phyloP scores from a whole-genome alignment of 1,139 yeast species.

The Suhomyces terraborum region DNA sequence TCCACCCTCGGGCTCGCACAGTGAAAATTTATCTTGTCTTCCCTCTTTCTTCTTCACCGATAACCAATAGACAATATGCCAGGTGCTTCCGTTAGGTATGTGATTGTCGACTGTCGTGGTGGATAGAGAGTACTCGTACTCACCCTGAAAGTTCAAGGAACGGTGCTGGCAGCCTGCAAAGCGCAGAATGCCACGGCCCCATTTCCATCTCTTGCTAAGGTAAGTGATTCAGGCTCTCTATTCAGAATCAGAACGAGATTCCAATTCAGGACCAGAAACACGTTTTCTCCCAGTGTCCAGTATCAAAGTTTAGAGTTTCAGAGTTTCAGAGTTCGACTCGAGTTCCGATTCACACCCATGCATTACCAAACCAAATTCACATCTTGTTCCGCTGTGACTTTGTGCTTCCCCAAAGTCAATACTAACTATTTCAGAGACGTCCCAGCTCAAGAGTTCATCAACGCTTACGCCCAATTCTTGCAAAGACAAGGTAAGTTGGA shows the following conservation, averaged over 20 bases:
- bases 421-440: slow-evolving; percentile 82
- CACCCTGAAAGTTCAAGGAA: slow-evolving; percentile 4
- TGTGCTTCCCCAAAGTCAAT: slow-evolving; percentile 9
- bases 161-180: no score
- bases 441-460: slow-evolving; percentile 99
- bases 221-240: slow-evolving; percentile 7
- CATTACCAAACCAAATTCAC: no score
- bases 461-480: slow-evolving; percentile 99
- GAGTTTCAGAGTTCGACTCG: no score
- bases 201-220: no score
- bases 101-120: slow-evolving; percentile 38
- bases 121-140: slow-evolving; percentile 27
- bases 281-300: no score
- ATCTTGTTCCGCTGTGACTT: no score
- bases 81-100: slow-evolving; percentile 98
- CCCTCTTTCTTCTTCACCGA: slow-evolving; percentile 19
- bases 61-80: slow-evolving; percentile 64
- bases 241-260: no score
- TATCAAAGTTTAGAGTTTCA: no score
- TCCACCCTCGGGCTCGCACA: slow-evolving; percentile 4
- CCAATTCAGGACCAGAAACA: no score
- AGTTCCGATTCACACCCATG: no score
- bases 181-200: no score
- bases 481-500: slow-evolving; percentile 99
- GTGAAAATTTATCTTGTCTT: slow-evolving; percentile 12